Evolutionary conservation across 495 filamentous ascomycete genomes (phyloP).

Genomic region (Trichoderma gamsii): DNA sequence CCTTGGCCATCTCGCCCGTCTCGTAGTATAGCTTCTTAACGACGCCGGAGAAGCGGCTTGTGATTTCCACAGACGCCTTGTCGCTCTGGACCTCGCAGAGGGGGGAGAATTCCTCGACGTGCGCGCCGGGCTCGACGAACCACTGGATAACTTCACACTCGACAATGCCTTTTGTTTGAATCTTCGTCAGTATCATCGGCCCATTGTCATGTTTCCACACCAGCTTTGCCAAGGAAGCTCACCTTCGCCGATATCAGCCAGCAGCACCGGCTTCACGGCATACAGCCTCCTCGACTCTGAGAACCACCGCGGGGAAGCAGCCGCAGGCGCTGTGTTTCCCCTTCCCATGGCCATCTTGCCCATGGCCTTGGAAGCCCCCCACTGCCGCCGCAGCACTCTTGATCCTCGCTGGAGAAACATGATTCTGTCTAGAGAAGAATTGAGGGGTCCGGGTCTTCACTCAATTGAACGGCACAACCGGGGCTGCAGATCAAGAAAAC

Average conservation of each 20-base stretch:
- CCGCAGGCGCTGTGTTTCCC: slow-evolving; percentile 22
- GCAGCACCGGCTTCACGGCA: slow-evolving; percentile 74
- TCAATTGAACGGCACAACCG: slow-evolving; percentile 5
- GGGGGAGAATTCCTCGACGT: slow-evolving; percentile 96
- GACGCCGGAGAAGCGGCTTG: slow-evolving; percentile 86
- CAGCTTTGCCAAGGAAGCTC: slow-evolving; percentile 18
- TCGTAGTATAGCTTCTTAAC: slow-evolving; percentile 97
- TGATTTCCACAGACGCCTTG: slow-evolving; percentile 98
- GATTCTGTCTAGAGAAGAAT: neutral
- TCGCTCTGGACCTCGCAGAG: slow-evolving; percentile 97
- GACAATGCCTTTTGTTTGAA: slow-evolving; percentile 63
- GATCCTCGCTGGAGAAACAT: slow-evolving; percentile 45
- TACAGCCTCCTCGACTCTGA: slow-evolving; percentile 52
- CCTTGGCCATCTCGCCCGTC: slow-evolving; percentile 90
- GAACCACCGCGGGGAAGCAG: slow-evolving; percentile 43
- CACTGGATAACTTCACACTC: slow-evolving; percentile 99
- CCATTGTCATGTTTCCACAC: slow-evolving; percentile 14
- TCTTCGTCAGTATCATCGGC: too few species aligned
- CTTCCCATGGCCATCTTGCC: slow-evolving; percentile 26
- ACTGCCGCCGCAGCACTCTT: slow-evolving; percentile 36
- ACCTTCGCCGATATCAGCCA: slow-evolving; percentile 98
- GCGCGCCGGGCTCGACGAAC: slow-evolving; percentile 94
- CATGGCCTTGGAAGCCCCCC: slow-evolving; percentile 32
- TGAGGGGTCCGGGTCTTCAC: too few species aligned
- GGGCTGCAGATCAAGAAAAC: neutral